These are phyloP conservation scores for Aquilaria agallochum DNA, from an alignment of 441 rosid species.

Conservation along the genomic window DNA sequence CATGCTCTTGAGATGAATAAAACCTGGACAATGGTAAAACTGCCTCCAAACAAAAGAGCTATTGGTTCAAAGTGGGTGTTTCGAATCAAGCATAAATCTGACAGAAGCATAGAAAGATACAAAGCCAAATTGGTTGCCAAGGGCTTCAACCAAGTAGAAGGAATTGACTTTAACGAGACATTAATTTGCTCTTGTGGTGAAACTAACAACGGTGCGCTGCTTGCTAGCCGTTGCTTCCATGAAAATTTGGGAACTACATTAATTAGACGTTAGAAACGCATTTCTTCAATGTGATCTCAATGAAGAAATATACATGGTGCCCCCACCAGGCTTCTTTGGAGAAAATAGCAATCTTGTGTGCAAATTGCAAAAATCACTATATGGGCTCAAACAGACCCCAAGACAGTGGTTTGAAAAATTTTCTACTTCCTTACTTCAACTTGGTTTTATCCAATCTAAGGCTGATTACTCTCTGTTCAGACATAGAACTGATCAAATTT, in stretches of 20 bases:
- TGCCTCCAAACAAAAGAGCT: too few relatives aligned
- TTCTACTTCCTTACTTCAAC: neutral
- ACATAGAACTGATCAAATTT: too few relatives aligned
- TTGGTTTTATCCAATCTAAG: neutral
- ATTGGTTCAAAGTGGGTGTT: too few relatives aligned
- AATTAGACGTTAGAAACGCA: neutral
- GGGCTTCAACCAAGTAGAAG: neutral
- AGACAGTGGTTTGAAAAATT: neutral
- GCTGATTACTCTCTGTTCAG: neutral
- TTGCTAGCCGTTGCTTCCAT: neutral
- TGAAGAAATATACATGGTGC: too few relatives aligned
- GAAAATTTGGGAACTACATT: neutral
- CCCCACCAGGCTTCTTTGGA: too few relatives aligned
- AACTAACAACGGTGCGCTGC: too few relatives aligned
- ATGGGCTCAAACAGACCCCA: conserved; percentile 2
- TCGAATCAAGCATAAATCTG: too few relatives aligned
- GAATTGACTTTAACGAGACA: neutral
- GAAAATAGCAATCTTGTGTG: neutral
- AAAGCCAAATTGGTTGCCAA: too few relatives aligned
- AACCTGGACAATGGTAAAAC: too few relatives aligned
- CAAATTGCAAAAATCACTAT: neutral
- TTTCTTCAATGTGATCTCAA: neutral
- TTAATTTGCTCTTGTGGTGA: too few relatives aligned
- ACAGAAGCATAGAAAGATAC: too few relatives aligned
- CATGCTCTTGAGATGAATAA: neutral